phyloP scores from a whole-genome alignment of 1,284 basidiomycete genomes.

The Leucoagaricus sp. region DNA sequence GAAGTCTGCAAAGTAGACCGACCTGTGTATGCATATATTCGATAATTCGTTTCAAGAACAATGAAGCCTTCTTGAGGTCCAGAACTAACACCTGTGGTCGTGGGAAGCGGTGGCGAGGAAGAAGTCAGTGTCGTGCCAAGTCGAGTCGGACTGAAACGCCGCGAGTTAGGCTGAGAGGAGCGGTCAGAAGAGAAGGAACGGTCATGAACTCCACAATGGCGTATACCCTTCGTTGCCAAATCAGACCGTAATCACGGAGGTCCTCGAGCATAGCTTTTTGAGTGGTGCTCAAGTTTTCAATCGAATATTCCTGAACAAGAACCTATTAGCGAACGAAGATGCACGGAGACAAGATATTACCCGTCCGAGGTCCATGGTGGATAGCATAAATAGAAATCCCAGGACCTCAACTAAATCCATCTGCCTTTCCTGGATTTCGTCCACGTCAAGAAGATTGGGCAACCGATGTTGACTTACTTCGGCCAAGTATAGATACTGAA shows the following conservation, averaged over 20 bases:
- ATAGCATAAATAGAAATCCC: slow-evolving; percentile 94
- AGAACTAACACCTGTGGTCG: slow-evolving; percentile 56
- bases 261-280: slow-evolving; percentile 91
- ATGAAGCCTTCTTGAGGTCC: slow-evolving; percentile 85
- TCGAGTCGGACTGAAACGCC: slow-evolving; percentile 93
- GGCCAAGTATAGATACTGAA: slow-evolving; percentile 85
- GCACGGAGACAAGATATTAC: slow-evolving; percentile 25
- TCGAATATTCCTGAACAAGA: slow-evolving; percentile 79
- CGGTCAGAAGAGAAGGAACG: slow-evolving; percentile 23
- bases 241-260: slow-evolving; percentile 91
- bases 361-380: slow-evolving; percentile 87
- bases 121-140: slow-evolving; percentile 93
- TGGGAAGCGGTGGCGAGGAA: slow-evolving; percentile 71
- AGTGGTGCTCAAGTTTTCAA: slow-evolving; percentile 76
- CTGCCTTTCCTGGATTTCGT: slow-evolving; percentile 61
- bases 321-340: slow-evolving; percentile 15
- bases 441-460: slow-evolving; percentile 14
- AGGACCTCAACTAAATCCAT: slow-evolving; percentile 95
- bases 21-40: slow-evolving; percentile 98
- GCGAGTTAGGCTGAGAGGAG: slow-evolving; percentile 56
- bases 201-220: slow-evolving; percentile 14
- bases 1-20: slow-evolving; percentile 27
- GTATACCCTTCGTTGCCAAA: slow-evolving; percentile 65
- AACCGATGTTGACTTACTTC: slow-evolving; percentile 52
- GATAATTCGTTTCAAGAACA: slow-evolving; percentile 98